These are phyloP conservation scores for Rubroboletus pulcherrimus DNA, from an alignment of 768 basidiomycete genomes.

Conservation along the genomic window DNA sequence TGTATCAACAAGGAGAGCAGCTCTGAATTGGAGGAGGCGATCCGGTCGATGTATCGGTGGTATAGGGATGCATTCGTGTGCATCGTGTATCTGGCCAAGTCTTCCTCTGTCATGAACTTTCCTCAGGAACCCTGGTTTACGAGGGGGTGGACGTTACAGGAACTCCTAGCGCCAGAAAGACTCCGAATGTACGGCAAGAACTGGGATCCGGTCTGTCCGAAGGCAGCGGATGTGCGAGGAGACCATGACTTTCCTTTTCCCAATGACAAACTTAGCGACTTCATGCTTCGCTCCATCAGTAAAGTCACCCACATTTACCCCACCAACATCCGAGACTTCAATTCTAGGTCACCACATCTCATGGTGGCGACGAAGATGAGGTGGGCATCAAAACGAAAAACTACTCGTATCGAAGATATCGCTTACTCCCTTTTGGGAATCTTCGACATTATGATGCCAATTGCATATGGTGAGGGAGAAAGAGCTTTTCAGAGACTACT, in stretches of 20 bases:
- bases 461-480: slow-evolving; percentile 12
- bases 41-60: slow-evolving; percentile 14
- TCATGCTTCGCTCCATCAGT: slow-evolving; percentile 2
- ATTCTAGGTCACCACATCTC: not conserved
- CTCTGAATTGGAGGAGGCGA: slow-evolving; percentile 11
- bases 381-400: slow-evolving; percentile 13
- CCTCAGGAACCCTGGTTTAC: slow-evolving; percentile 9
- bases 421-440: slow-evolving; percentile 12
- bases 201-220: slow-evolving; percentile 7
- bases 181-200: slow-evolving; percentile 8
- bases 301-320: not conserved
- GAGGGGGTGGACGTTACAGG: slow-evolving; percentile 13
- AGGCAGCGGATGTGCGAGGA: not conserved
- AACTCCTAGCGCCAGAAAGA: slow-evolving; percentile 10
- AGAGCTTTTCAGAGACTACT: slow-evolving; percentile 9
- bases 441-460: slow-evolving; percentile 11
- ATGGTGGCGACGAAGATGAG: slow-evolving; percentile 14
- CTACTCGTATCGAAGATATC: slow-evolving; percentile 8
- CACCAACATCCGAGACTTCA: not conserved
- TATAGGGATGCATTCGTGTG: slow-evolving; percentile 12
- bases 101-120: slow-evolving; percentile 1
- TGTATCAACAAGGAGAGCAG: slow-evolving; percentile 15
- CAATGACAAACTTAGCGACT: slow-evolving; percentile 9
- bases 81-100: slow-evolving; percentile 10
- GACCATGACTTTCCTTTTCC: slow-evolving; percentile 2